phyloP scores from a whole-genome alignment of 2,329 filamentous ascomycete genomes.

The Paecilomyces fulvus region DNA sequence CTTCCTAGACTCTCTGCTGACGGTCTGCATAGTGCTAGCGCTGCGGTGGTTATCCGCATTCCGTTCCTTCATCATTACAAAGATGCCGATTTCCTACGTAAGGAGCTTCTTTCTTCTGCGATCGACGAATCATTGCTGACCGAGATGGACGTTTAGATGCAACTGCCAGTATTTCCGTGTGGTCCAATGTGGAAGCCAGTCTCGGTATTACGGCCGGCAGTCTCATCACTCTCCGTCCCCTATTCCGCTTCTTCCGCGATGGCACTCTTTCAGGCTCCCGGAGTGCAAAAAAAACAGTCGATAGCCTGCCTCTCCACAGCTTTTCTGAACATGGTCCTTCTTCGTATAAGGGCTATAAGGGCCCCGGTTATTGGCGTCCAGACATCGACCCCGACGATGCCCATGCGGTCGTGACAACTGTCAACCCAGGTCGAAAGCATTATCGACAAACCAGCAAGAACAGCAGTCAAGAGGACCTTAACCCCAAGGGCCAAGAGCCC shows the following conservation, averaged over 20 bases:
- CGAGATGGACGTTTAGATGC: conserved; percentile 12
- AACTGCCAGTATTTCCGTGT: conserved; percentile 35
- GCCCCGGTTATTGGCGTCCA: conserved; percentile 22
- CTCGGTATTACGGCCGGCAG: conserved; percentile 39
- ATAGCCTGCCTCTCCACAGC: conserved; percentile 24
- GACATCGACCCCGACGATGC: conserved; percentile 19
- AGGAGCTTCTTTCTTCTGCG: conserved; percentile 5
- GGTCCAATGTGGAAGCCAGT: conserved; percentile 31
- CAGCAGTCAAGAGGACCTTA: conserved; percentile 26
- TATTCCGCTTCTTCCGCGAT: conserved; percentile 34
- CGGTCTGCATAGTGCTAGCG: conserved; percentile 19
- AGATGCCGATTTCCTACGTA: conserved; percentile 25
- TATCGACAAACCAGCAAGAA: conserved; percentile 15
- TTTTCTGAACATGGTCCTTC: conserved; percentile 12
- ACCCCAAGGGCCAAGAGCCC: conserved; percentile 15
- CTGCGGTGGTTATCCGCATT: conserved; percentile 29
- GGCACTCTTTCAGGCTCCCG: conserved; percentile 11
- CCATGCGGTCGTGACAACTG: conserved; percentile 18
- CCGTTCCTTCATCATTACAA: conserved; percentile 27
- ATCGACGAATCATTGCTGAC: background rate
- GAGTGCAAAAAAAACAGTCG: conserved; percentile 15
- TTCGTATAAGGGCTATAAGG: conserved; percentile 9
- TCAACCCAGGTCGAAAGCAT: conserved; percentile 8
- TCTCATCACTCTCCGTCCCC: conserved; percentile 42
- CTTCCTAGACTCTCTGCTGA: conserved; percentile 8